Base-by-base conservation (phyloP, 2,329 filamentous ascomycete species). In the Endoconidiophora polonica region DNA sequence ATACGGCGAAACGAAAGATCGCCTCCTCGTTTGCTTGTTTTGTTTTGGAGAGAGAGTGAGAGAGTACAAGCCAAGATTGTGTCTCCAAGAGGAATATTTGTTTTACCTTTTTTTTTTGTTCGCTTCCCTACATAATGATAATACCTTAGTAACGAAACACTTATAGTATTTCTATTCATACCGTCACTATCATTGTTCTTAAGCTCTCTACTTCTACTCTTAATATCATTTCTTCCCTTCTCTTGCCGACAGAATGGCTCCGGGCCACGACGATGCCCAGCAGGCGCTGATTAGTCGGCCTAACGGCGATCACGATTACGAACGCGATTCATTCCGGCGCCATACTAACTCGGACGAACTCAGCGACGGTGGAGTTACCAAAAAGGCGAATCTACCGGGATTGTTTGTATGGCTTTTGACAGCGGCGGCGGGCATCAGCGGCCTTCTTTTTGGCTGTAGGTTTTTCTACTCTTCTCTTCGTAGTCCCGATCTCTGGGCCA, bases 391-490 rank as follows among this genome's bases (percentile, higher is more conserved):
- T 46, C 41, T 55, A n/a, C 68, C 70, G 2, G 68, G 73, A 2
- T 47, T 68, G 18, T 80, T 78, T 55, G 68, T 82, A 29, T 74
- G 78, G 68, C 59, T 77, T 12, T 64, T 83, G 54, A 80, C 78
- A 3, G 63, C 80, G 46, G 74, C 77, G 9, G 79, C 79, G 9
- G 77, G 79, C 4, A 79, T 83, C 48, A 80, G 76, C 56, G 79
- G 79, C 5, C 66, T 83, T 1, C 59, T 83, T 0, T 83, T 83
- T 65, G 79, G 79, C 58, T 83, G 78, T 77, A 61, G 57, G 76
- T 65, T 16, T 42, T 4, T 24, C 9, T 18, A 38, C 14, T 45
- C 23, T 16, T 7, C 44, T n/a, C 40, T 18, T 10, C n/a, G 36
- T 20, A 1, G 16, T 26, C 39, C 16, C 33, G 29, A 41, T 12